Percentiles rank a stretch among this genome's conserved stretches.
Evolutionary conservation across 768 basidiomycete genomes (phyloP).

Genomic region (Suillus weaverae): DNA sequence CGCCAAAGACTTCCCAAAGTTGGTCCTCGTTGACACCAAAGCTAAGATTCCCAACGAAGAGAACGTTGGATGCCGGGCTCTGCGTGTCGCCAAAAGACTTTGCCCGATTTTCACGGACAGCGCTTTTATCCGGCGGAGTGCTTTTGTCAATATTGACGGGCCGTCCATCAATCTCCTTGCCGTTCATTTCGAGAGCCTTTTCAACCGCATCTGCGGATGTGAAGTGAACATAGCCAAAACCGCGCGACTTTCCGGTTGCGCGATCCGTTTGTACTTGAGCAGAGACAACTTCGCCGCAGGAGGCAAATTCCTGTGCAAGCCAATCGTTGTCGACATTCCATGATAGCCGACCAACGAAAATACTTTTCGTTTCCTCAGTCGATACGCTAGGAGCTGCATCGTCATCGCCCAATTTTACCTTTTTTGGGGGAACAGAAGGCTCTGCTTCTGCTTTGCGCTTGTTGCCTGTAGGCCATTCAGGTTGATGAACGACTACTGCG

Average conservation of each 20-base stretch:
- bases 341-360: constrained; percentile 91
- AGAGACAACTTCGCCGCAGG: constrained; percentile 86
- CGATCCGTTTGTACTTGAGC: constrained; percentile 88
- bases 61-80: constrained; percentile 64
- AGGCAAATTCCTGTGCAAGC: constrained; percentile 86
- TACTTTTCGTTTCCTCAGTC: constrained; percentile 55
- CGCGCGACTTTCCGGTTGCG: constrained; percentile 77
- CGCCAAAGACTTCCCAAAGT: constrained; percentile 88
- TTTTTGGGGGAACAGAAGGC: constrained; percentile 66
- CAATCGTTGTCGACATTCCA: constrained; percentile 98
- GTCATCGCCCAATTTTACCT: constrained; percentile 72
- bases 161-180: constrained; percentile 91
- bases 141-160: constrained; percentile 84
- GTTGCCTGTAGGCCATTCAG: constrained; percentile 30
- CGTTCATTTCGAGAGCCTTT: constrained; percentile 78
- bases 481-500: constrained; percentile 3
- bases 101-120: constrained; percentile 66
- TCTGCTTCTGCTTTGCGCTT: constrained; percentile 84
- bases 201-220: constrained; percentile 67
- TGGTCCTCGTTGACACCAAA: constrained; percentile 78
- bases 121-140: constrained; percentile 54
- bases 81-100: constrained; percentile 73
- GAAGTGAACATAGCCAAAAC: constrained; percentile 85
- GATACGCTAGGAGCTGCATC: constrained; percentile 34
- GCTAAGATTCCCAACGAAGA: constrained; percentile 92